Base-by-base conservation (phyloP, 2,329 filamentous ascomycete species). In the Ophiostoma australiae region DNA sequence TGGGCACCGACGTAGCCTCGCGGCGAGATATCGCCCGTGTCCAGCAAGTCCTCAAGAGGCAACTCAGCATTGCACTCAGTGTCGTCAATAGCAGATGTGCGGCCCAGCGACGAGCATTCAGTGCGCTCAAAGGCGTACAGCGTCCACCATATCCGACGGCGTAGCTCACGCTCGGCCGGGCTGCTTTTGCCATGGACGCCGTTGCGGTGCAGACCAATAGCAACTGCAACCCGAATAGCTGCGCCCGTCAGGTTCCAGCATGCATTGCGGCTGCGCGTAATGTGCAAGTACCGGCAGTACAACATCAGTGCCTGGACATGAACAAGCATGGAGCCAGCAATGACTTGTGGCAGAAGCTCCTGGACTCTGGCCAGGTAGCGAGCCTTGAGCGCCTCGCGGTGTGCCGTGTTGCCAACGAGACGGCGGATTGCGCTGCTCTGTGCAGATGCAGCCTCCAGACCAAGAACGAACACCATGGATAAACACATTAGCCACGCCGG, bases 91-190 rank as follows among this genome's bases (percentile, higher is more conserved):
- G 76, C 77, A 27, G 75, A 77, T 2, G 77, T 74, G 17, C 77
- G 75, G 15, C 78, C 78, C 10, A 79, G 73, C 20, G 76, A 76
- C 58, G 76, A 77, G 72, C 77, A 78, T 23, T 78, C 74, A 58
- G 77, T 76, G 67, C 77, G 77, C 68, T 78, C 78, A 70, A 76
- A 78, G n/a, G 73, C 74, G 70, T 78, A 78, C 52, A 78, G 48
- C 6, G 78, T 78, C 77, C 77, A 78, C 77, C 77, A 79, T 23
- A 78, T 73, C 27, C 76, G 73, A 44, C 77, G 77, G 11, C 77
- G 75, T 23, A 77, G 74, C 66, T 77, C 74, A n/a, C 75, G 74
- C 48, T 77, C 74, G 1, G 76, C 66, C 66, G 84, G 80, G 20
- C 76, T 77, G 1, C 71, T 69, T 15, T 48, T 70, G 33, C 52